phyloP scores from a whole-genome alignment of 2,329 filamentous ascomycete species.

The Xylaria multiplex region DNA sequence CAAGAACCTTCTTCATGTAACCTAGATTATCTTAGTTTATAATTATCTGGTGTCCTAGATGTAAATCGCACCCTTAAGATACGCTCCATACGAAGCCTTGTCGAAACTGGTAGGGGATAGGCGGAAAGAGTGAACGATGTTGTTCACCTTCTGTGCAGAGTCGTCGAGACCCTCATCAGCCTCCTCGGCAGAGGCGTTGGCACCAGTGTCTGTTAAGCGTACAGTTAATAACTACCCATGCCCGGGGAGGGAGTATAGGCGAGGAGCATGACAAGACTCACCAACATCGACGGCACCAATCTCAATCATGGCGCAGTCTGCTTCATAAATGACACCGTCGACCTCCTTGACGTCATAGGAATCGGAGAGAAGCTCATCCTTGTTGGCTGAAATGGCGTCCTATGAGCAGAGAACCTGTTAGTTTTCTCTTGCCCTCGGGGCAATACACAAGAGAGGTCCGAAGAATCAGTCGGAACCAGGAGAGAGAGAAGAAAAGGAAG shows the following conservation, averaged over 20 bases:
- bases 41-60: not conserved
- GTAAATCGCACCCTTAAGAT: conserved; percentile 79
- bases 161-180: conserved; percentile 81
- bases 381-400: conserved; percentile 80
- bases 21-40: conserved; percentile 55
- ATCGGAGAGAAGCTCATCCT: conserved; percentile 96
- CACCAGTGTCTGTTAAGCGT: conserved; percentile 76
- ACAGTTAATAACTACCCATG: conserved; percentile 24
- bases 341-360: conserved; percentile 85
- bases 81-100: conserved; percentile 85
- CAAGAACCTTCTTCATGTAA: conserved; percentile 93
- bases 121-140: conserved; percentile 93
- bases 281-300: conserved; percentile 78
- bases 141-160: conserved; percentile 78
- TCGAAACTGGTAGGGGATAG: conserved; percentile 80
- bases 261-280: conserved; percentile 56
- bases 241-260: conserved; percentile 23
- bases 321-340: conserved; percentile 85
- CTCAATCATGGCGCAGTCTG: conserved; percentile 89
- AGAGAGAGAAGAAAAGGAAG: too few species aligned
- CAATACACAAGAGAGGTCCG: not conserved
- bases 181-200: conserved; percentile 96
- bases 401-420: conserved; percentile 53
- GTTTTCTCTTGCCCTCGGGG: conserved; percentile 7
- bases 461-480: not conserved